Evolutionary conservation across 129 eudicot genomes (phyloP), one percentile per base, ranked within the genome.

Genomic region (Ambrosia artemisiifolia): DNA sequence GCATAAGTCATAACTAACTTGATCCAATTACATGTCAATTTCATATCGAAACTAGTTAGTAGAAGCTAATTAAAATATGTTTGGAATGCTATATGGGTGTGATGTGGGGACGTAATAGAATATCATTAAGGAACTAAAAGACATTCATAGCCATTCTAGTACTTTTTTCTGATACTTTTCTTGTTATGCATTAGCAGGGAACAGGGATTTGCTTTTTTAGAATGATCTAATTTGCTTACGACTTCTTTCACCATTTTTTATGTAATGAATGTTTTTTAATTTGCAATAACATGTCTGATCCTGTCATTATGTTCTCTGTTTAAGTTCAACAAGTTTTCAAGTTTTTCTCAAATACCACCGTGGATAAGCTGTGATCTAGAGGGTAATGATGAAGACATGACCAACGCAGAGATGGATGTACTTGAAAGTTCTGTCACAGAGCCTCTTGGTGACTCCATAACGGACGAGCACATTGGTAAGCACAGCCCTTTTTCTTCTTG

Each of bases 361-460:
- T 86, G 97, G 96, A 84, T 94, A 80, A 82, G 85, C 81, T 94
- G 97, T 86, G 83, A 83, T 85, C 50, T 90, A 77, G 99, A 90
- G 74, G 97, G 94, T 34, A 94, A 90, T 73, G 81, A 47, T 65
- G 77, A 61, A 63, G 91, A 84, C 67, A 54, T 75, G 55, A 67
- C 78, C 30, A 72, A 84, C 80, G 91, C 79, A 44, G 99, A 90
- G 84, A 94, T 94, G 99, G 99, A 94, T 86, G 93, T 94, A 13
- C 67, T 84, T 53, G 97, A 94, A 86, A 77, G 85, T 73, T 54
- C 54, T 42, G 61, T 80, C 56, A 79, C 81, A 49, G 92, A 83
- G 53, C 74, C 73, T 73, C 75, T 64, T 60, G 83, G 17, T 53
- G 83, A 76, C 67, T 66, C 86, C 48, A 50, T 62, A 47, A 60